Evolutionary conservation across 768 basidiomycete genomes (phyloP).

Genomic region (Pleurotus salmoneostramineus): DNA sequence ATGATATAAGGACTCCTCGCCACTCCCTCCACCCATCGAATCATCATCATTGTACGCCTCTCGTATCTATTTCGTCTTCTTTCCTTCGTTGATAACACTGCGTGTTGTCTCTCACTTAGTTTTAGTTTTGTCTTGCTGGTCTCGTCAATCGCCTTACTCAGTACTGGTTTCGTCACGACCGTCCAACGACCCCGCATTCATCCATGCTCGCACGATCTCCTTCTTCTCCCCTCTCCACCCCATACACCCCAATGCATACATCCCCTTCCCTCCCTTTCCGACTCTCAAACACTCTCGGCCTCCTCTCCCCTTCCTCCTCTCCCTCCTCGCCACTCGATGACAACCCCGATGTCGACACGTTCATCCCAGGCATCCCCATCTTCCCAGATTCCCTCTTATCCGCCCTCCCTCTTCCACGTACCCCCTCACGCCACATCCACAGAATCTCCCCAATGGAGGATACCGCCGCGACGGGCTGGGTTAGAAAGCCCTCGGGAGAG

Average conservation of each 20-base stretch:
- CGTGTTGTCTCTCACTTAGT: not conserved
- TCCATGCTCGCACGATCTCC: not conserved
- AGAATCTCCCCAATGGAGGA: not conserved
- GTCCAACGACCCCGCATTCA: not conserved
- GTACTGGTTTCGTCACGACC: too few species aligned
- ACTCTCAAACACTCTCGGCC: constrained; percentile 5
- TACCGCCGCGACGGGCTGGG: not conserved
- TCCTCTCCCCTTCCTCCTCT: constrained; percentile 1
- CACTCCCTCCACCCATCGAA: not conserved
- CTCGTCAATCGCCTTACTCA: too few species aligned
- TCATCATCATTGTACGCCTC: constrained; percentile 6
- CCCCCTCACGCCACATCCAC: not conserved
- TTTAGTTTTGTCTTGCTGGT: too few species aligned
- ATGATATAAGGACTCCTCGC: not conserved
- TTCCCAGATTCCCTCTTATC: not conserved
- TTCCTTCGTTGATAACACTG: not conserved
- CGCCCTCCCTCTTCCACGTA: too few species aligned
- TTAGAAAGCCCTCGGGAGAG: constrained; percentile 1
- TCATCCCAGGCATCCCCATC: not conserved
- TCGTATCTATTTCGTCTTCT: not conserved
- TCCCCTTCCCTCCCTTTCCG: not conserved
- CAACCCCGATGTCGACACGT: not conserved
- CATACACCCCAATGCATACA: not conserved
- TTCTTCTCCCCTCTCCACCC: not conserved
- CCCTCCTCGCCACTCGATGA: too few species aligned